Evolutionary conservation across 2,329 filamentous ascomycete genomes (phyloP), one percentile per base, ranked within the genome.

Genomic region (Hyphodiscus sp.): DNA sequence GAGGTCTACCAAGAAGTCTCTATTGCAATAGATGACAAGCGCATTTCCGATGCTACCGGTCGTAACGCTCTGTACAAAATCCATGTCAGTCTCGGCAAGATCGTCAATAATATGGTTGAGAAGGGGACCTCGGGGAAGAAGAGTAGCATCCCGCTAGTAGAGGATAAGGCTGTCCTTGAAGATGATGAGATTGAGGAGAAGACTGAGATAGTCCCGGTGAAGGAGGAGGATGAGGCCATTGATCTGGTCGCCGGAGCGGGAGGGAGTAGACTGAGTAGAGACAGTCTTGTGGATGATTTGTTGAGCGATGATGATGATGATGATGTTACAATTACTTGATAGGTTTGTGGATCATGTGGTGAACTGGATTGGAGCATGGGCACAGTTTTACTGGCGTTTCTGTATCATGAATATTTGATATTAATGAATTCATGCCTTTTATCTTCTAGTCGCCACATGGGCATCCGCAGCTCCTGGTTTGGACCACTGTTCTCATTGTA

Each of bases 1-100:
- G 74, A 78, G 41, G 65, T 82, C 38, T 83, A 85, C 68, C 73
- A 76, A 30, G 75, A 81, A 46, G 73, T 86, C 46, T 74, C 78
- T 30, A 74, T 80, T 29, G 83, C 84, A 1, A 83, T 89, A 2
- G 83, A 89, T 41, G 76, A 76, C 45, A 79, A 78, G 47, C 70
- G 83, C 45, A 71, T 81, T 52, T 76, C 75, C 19, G 86, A 83
- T 68, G 80, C 79, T 15, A 80, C 78, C 20, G 80, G 77, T 59
- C 76, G 80, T 48, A 87, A 87, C 58, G 77, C 83, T 0, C 71
- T 87, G 15, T 85, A 82, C 72, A 87, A 87, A 68, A 78, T 87
- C 50, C 83, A 87, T 62, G 78, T 86, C 59, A 77, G 74, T 55
- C 70, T 87, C 1, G 82, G 82, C 61, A 86, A 86, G 71, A 85